phyloP scores from a whole-genome alignment of 2,329 filamentous ascomycete species.

The Didymella exigua region DNA sequence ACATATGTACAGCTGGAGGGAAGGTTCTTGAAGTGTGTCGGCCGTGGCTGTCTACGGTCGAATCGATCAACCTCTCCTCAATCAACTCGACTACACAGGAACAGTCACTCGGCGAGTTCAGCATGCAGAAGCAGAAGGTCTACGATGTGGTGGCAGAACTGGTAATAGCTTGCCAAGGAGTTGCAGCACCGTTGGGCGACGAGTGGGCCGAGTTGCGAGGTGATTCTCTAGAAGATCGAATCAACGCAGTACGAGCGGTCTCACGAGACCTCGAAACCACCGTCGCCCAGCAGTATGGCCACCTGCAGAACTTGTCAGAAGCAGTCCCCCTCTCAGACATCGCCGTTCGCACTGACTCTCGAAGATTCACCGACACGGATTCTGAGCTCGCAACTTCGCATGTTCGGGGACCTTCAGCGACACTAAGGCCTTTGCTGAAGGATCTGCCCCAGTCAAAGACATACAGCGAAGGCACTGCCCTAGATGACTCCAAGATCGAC shows the following conservation, averaged over 20 bases:
- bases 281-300: conserved; percentile 85
- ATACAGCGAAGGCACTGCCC: conserved; percentile 62
- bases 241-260: conserved; percentile 79
- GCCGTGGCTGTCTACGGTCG: conserved; percentile 86
- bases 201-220: conserved; percentile 95
- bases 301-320: conserved; percentile 84
- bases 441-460: conserved; percentile 66
- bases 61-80: conserved; percentile 86
- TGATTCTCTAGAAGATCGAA: conserved; percentile 83
- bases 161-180: conserved; percentile 82
- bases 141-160: conserved; percentile 95
- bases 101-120: conserved; percentile 85
- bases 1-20: conserved; percentile 76
- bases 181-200: conserved; percentile 89
- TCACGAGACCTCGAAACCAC: conserved; percentile 83
- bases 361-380: conserved; percentile 52
- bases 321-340: conserved; percentile 63
- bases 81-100: conserved; percentile 80
- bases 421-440: conserved; percentile 56
- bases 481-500: conserved; percentile 42
- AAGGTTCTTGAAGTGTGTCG: conserved; percentile 87
- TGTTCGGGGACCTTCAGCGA: conserved; percentile 36
- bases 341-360: conserved; percentile 36
- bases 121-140: conserved; percentile 86
- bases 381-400: conserved; percentile 44